phyloP scores from a whole-genome alignment of 2,329 filamentous ascomycete species.

The Fusarium stilboides region DNA sequence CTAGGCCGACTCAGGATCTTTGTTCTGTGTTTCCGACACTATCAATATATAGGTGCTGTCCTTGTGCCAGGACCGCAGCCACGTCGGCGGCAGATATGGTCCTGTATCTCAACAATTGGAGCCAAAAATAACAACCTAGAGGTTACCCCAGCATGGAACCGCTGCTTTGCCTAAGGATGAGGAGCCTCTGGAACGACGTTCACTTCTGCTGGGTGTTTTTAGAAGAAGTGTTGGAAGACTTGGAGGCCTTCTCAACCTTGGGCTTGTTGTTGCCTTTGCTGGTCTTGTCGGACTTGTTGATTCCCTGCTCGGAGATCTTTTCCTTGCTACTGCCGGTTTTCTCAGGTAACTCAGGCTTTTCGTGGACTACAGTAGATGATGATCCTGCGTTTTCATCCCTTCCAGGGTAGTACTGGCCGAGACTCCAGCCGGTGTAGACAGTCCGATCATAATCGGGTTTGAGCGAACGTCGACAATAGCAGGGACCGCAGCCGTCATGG shows the following conservation, averaged over 20 bases:
- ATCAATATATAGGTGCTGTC: background rate
- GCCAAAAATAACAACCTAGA: background rate
- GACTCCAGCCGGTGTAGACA: conserved; percentile 16
- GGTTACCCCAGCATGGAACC: background rate
- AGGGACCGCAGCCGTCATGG: conserved; percentile 52
- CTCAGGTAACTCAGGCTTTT: conserved; percentile 2
- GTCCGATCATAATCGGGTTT: conserved; percentile 18
- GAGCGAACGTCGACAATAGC: conserved; percentile 26
- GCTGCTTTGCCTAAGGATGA: background rate
- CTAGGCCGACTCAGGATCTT: background rate
- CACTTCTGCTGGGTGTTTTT: conserved; percentile 3
- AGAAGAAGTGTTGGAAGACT: background rate
- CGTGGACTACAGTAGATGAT: background rate
- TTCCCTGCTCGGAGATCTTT: conserved; percentile 11
- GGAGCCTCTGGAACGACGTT: background rate
- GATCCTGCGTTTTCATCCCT: background rate
- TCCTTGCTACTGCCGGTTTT: background rate
- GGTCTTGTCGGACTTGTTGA: background rate
- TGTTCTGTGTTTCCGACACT: background rate
- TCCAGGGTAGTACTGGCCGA: conserved; percentile 45
- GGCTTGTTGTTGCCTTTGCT: conserved; percentile 11
- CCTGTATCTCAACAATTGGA: background rate
- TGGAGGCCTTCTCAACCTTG: background rate
- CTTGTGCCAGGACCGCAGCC: background rate
- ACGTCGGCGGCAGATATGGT: background rate